Evolutionary conservation across 495 filamentous ascomycete species (phyloP).

Genomic region (Podospora pseudopauciseta): DNA sequence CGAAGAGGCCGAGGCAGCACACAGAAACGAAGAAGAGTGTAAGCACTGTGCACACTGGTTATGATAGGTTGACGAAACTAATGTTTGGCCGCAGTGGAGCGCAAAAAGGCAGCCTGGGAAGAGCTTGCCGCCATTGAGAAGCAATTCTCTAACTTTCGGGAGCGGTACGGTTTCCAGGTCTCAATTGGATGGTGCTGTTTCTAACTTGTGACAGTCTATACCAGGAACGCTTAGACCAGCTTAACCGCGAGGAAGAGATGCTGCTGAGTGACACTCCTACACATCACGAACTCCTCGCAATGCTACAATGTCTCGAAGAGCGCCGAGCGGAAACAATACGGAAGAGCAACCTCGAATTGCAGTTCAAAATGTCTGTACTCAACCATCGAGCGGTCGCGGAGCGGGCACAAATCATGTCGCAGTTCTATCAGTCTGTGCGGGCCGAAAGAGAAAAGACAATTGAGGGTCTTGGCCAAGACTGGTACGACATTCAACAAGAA

Average conservation of each 20-base stretch:
- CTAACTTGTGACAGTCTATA: constrained; percentile 59
- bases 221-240: constrained; percentile 75
- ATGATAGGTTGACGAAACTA: constrained; percentile 30
- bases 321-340: constrained; percentile 75
- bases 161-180: constrained; percentile 59
- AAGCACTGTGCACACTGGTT: constrained; percentile 34
- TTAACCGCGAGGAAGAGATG: constrained; percentile 81
- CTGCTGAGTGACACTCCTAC: constrained; percentile 68
- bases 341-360: constrained; percentile 64
- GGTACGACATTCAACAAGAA: constrained; percentile 89
- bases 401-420: constrained; percentile 75
- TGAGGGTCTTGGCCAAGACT: constrained; percentile 74
- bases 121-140: constrained; percentile 73
- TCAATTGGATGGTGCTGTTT: background rate
- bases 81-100: constrained; percentile 57
- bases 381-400: constrained; percentile 72
- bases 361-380: constrained; percentile 68
- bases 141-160: constrained; percentile 78
- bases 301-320: constrained; percentile 77
- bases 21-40: constrained; percentile 74
- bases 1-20: constrained; percentile 51
- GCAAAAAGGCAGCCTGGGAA: constrained; percentile 77
- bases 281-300: constrained; percentile 84
- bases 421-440: constrained; percentile 79
- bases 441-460: constrained; percentile 77